Evolutionary conservation across 2,329 filamentous ascomycete species (phyloP), one percentile per base, ranked within the genome.

Genomic region (Xylariaceae sp.): DNA sequence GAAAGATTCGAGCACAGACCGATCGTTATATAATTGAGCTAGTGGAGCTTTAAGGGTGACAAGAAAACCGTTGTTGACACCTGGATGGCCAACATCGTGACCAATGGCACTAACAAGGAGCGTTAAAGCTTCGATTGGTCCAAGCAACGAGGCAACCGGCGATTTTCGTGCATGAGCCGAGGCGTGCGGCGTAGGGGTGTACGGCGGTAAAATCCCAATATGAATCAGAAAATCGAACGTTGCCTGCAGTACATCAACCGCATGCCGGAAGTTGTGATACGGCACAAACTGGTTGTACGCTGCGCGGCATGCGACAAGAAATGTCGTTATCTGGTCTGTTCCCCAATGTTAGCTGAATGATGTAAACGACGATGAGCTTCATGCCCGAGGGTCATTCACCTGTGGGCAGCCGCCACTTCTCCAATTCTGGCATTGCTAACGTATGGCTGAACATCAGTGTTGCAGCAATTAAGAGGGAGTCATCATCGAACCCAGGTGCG

Each of bases 181-280:
- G 40, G 66, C 49, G 30, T 65, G 60, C 15, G 67, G 59, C 16
- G 69, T 68, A 2, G 69, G 67, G 29, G 80, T 81, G 70, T 88
- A 94, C 5, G 81, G 79, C 13, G 87, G 87, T 47, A 95, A 75
- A 32, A 84, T 83, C 53, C 89, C 88, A 48, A 96, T 85, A 59
- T 84, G 83, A 51, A 96, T 78, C 5, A 97, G 81, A 67, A 96
- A 96, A 73, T 87, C 85, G 70, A 96, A 97, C 3, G 91, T 84
- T 1, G 92, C 95, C 70, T 97, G 92, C 49, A 97, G 78, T 26
- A 99, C 94, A 71, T 99, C 94, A 57, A 96, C 87, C 19, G 96
- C 94, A 71, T 99, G 94, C 51, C 92, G 88, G 70, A 97, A 99
- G 72, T 99, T 99, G 76, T 99, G 94, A 67, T 97, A 99, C 19